Evolutionary conservation across 768 basidiomycete species (phyloP).

Genomic region (Mycena albidolilacea): DNA sequence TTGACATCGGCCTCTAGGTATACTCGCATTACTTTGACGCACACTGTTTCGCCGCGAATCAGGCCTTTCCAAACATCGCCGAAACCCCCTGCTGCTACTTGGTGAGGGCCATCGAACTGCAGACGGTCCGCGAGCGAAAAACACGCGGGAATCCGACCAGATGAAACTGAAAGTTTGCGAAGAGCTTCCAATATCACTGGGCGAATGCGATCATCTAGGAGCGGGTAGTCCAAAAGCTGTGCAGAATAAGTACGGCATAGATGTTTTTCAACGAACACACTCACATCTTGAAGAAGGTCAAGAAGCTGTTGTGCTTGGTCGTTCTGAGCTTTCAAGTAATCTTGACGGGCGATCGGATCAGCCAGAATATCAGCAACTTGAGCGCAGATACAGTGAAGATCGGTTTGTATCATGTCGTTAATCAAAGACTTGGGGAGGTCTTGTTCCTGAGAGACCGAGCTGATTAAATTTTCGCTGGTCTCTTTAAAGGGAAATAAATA

Average conservation of each 20-base stretch:
- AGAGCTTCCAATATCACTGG: slow-evolving; percentile 25
- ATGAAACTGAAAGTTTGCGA: slow-evolving; percentile 17
- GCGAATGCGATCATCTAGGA: slow-evolving; percentile 20
- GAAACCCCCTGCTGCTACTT: slow-evolving; percentile 3
- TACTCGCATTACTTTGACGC: slow-evolving; percentile 32
- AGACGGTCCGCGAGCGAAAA: slow-evolving; percentile 24
- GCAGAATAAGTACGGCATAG: background rate
- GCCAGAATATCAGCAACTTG: slow-evolving; percentile 17
- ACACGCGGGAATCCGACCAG: slow-evolving; percentile 18
- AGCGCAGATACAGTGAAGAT: slow-evolving; percentile 28
- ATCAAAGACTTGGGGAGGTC: slow-evolving; percentile 16
- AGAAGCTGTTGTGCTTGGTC: slow-evolving; percentile 34
- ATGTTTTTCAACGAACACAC: slow-evolving; percentile 1
- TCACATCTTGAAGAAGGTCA: slow-evolving; percentile 40
- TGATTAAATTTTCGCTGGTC: background rate
- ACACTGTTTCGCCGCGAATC: slow-evolving; percentile 18
- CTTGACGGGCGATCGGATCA: slow-evolving; percentile 4
- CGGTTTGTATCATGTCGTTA: slow-evolving; percentile 26
- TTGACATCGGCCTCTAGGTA: slow-evolving; percentile 25
- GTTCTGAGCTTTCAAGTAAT: slow-evolving; percentile 10
- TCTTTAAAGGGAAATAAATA: background rate
- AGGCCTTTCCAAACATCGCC: slow-evolving; percentile 26
- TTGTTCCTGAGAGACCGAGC: slow-evolving; percentile 3
- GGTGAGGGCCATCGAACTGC: slow-evolving; percentile 7
- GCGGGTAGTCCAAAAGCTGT: slow-evolving; percentile 34